phyloP scores from a whole-genome alignment of 169 alveolate genomes.

The Cryptosporidium canis region DNA sequence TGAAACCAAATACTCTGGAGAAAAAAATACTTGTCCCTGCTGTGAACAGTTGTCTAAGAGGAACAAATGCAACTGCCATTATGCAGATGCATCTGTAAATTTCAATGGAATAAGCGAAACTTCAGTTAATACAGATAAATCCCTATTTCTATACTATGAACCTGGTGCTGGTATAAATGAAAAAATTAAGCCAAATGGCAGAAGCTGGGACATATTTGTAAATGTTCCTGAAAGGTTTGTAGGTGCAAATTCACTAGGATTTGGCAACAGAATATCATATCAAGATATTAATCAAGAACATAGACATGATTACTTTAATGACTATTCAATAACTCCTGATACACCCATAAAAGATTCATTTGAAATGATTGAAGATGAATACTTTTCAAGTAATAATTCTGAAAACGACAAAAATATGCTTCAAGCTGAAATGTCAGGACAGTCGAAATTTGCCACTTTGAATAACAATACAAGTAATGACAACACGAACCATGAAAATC shows the following conservation, averaged over 20 bases:
- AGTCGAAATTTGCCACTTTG: neutral
- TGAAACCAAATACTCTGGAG: neutral
- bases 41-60: constrained; percentile 24
- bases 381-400: neutral
- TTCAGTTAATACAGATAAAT: constrained; percentile 64
- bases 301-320: neutral
- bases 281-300: neutral
- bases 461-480: neutral
- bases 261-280: neutral
- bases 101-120: constrained; percentile 50
- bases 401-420: neutral
- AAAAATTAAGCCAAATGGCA: constrained; percentile 47
- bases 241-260: neutral
- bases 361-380: neutral
- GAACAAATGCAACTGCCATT: constrained; percentile 48
- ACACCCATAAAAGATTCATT: neutral
- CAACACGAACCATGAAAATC: neutral
- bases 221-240: neutral
- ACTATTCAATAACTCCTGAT: neutral
- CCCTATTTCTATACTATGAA: constrained; percentile 29
- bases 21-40: constrained; percentile 40
- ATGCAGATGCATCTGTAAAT: constrained; percentile 61
- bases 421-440: neutral
- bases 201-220: constrained; percentile 67
- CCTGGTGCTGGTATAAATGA: constrained; percentile 69